Base-by-base conservation (phyloP, 345 rosid species). In the Schrenkiella parvula region DNA sequence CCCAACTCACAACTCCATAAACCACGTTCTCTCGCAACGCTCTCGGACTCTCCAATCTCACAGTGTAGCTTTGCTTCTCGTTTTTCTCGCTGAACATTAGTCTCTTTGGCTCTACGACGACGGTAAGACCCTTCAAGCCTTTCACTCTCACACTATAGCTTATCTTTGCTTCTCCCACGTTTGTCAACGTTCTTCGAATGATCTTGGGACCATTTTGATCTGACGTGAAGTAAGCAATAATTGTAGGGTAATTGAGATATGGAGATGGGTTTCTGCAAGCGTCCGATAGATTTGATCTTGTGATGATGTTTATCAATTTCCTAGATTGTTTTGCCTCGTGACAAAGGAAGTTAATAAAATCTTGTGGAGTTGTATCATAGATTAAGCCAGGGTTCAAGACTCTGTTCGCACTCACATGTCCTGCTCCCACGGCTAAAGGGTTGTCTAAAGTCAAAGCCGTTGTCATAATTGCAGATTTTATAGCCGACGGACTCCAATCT, bases 381-480 rank as follows among this genome's bases (percentile, higher is more conserved):
- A 88, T 59, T 2, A 89, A 83, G 12, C 89, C 88, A 0, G 89
- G 95, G 68, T 82, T 47, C n/a, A 84, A 67, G 31, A 89, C 84
- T 66, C 70, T 77, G 68, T 52, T 73, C 21, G 87, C 76, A 47
- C 66, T 60, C 1, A 89, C 41, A 44, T 80, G 82, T 35, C 91
- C 88, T 8, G 97, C 82, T 34, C 95, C 90, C 5, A 66, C 67
- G n/a, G 75, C 90, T n/a, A 91, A 74, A 6, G 97, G 97, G 52
- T 80, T 83, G 73, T 77, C 85, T 18, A 79, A 21, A 52, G 76
- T 39, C 44, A 81, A 70, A 48, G 88, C 81, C 2, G 86, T 81
- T 22, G 91, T 87, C 74, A 87, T 71, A 53, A 84, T 68, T 52
- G 88, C 86, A 13, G 86, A 83, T 43, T 86, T 79, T 13, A 84